phyloP scores from a whole-genome alignment of 2,329 filamentous ascomycete genomes.

The Diaporthe citri region DNA sequence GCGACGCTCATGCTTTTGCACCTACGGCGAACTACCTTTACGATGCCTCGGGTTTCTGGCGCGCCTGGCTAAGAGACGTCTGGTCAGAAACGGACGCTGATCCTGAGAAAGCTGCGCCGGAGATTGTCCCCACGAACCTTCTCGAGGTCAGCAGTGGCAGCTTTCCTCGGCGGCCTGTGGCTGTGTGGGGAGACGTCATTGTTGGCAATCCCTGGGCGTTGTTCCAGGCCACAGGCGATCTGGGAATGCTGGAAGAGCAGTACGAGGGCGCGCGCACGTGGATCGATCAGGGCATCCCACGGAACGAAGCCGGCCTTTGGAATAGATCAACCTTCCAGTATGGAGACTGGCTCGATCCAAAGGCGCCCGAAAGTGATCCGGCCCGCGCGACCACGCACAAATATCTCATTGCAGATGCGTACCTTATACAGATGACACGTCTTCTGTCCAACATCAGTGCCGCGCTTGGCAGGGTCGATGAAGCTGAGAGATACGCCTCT shows the following conservation, averaged over 20 bases:
- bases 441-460: constrained; percentile 13
- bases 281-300: constrained; percentile 46
- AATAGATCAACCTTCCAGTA: constrained; percentile 44
- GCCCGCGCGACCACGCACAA: background rate
- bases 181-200: constrained; percentile 8
- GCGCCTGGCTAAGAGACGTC: constrained; percentile 56
- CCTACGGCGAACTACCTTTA: constrained; percentile 57
- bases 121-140: background rate
- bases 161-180: constrained; percentile 2
- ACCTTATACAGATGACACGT: constrained; percentile 24
- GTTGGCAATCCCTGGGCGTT: constrained; percentile 17
- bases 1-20: constrained; percentile 57
- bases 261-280: constrained; percentile 48
- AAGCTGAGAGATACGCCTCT: background rate
- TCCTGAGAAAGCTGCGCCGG: background rate
- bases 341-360: constrained; percentile 51
- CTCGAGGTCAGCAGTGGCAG: background rate
- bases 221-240: background rate
- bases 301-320: constrained; percentile 47
- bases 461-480: background rate
- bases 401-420: constrained; percentile 16
- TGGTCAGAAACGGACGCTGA: constrained; percentile 47
- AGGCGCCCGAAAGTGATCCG: constrained; percentile 42
- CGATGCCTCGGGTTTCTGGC: constrained; percentile 54
- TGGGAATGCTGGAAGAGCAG: constrained; percentile 43